Evolutionary conservation across 2,329 filamentous ascomycete genomes (phyloP), one percentile per base, ranked within the genome.

Genomic region (Nemania abortiva): DNA sequence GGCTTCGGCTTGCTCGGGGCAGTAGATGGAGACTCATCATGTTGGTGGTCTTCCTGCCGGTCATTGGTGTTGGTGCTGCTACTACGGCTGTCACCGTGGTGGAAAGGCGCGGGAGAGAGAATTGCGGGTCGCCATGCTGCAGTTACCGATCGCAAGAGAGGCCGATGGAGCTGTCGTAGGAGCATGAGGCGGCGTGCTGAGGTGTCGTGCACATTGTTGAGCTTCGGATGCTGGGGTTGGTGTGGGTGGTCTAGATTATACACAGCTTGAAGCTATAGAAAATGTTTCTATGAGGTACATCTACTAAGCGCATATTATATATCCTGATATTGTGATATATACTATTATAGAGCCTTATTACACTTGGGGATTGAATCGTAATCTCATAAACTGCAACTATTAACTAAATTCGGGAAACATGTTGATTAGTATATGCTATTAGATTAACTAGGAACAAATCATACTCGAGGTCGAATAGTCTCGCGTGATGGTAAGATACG

Each of bases 81-180:
- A 18, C 22, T 31, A 29, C 58, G 49, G 55, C 67, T 72, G 72
- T 73, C 74, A 73, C 74, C 67, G 66, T 70, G 49, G 20, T 56
- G 72, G 49, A 74, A 71, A 47, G 42, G 34, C 20, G 67, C 59
- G 11, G 54, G 42, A 20, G 49, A 56, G 53, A 57, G 63, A 54
- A 59, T 65, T 69, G 66, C 59, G 37, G 70, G 64, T 61, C 65
- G 76, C 76, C 77, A 78, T 77, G 73, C 70, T 76, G 72, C 70
- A 72, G 76, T 74, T 75, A 77, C 71, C 71, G 74, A 74, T 75
- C 74, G 78, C 76, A 72, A 66, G 65, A 76, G 73, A 71, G 74
- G 75, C 71, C 76, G 75, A 72, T 75, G 74, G 69, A 78, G 75
- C 71, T 75, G 76, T 78, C 74, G 75, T 76, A 75, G 57, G 74